Evolutionary conservation across 2,329 filamentous ascomycete species (phyloP), one percentile per base, ranked within the genome.

Genomic region (Geosmithia morbida): DNA sequence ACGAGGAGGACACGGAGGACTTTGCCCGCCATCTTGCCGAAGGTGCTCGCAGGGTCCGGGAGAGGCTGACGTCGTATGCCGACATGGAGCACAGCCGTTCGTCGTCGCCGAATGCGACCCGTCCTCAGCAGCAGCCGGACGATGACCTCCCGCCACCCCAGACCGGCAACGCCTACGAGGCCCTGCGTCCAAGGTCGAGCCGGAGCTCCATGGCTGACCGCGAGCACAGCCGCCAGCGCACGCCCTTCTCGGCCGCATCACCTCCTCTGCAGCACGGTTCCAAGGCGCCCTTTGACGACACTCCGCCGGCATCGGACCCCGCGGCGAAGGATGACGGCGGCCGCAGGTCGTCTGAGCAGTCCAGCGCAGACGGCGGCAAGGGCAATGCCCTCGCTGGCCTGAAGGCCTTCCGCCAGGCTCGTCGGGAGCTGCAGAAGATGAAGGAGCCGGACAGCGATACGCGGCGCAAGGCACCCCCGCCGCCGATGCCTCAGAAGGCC

Each of bases 21-120:
- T 88, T 89, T 57, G 80, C 82, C 17, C 78, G 73, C 46, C 82
- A 87, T 55, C 71, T 89, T 40, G 84, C 83, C 2, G 75, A 81
- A 52, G 77, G 84, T 16, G 78, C 83, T 48, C 76, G 77, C 29
- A 75, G 81, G 1, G 82, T 89, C 7, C 79, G 85, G 46, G 83
- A 89, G 60, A 82, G 79, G 53, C 66, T 89, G 43, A 84, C 79
- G 7, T 82, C 76, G 1, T 83, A 81, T 52, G 79, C 77, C 1
- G 81, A 85, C 54, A 72, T 73, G 2, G 79, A 86, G 39, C 45
- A 47, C 30, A 49, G 48, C 37, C 29, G 45, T 14, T 47, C 48
- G 10, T 19, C 48, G 8, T 49, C 48, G 11, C 45, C 45, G 11
- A 29, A 41, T 4, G 43, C 33, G 17, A 20, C 20, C 3, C 33